A percentile compares a stretch with the other conserved stretches of the same genome.
Conservation (phyloP, 805 yeast genomes). For the Dipodascopsis uninucleata region DNA sequence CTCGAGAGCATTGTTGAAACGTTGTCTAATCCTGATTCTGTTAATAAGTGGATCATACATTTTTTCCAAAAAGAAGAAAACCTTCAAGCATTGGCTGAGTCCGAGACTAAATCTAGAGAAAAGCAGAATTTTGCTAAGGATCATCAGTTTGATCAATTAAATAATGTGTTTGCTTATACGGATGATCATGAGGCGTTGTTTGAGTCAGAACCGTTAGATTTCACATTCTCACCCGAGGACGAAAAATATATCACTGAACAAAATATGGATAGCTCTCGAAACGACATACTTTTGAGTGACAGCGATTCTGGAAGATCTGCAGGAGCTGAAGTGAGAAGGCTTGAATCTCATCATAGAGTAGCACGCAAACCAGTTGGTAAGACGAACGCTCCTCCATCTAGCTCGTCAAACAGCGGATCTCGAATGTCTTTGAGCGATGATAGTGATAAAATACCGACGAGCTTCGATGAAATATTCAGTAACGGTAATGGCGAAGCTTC, state of each 20-base stretch:
- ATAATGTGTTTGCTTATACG: not conserved
- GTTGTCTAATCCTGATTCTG: slow-evolving; percentile 27
- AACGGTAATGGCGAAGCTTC: not conserved
- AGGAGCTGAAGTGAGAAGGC: too few relatives aligned
- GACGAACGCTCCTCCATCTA: slow-evolving; percentile 3
- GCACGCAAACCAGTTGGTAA: slow-evolving; percentile 4
- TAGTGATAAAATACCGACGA: slow-evolving; percentile 8
- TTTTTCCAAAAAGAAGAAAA: slow-evolving; percentile 25
- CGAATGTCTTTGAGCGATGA: too few relatives aligned
- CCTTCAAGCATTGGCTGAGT: slow-evolving; percentile 18
- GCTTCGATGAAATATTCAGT: slow-evolving; percentile 20
- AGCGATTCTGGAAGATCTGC: too few relatives aligned
- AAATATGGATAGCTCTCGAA: too few relatives aligned
- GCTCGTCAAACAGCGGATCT: not conserved
- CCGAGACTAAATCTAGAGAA: slow-evolving; percentile 1
- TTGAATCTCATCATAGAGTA: not conserved
- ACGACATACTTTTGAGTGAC: too few relatives aligned
- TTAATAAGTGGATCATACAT: slow-evolving; percentile 27
- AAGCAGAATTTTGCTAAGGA: not conserved
- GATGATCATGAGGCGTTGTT: not conserved
- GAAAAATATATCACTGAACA: too few relatives aligned
- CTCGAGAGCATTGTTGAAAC: slow-evolving; percentile 24
- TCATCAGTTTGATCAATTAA: too few relatives aligned
- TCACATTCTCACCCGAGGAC: too few relatives aligned
- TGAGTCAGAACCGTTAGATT: not conserved